Evolutionary conservation across 345 rosid genomes (phyloP).

Genomic region (Trapa incisa): DNA sequence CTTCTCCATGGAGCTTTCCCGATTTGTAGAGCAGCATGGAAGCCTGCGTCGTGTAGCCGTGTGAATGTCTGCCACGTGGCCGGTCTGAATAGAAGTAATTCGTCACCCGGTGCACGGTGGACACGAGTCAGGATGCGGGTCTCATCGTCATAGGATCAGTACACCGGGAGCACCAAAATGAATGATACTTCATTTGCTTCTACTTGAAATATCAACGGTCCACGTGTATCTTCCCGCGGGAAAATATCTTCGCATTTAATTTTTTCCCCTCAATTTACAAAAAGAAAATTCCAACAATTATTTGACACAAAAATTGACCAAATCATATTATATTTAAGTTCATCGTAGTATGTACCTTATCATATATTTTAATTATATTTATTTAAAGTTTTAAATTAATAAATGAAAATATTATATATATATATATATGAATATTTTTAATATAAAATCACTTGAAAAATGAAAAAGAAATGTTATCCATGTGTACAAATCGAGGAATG

Average conservation of each 20-base stretch:
- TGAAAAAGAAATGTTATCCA: too few relatives aligned
- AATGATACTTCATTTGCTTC: not conserved
- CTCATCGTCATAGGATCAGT: not conserved
- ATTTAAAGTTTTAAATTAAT: too few relatives aligned
- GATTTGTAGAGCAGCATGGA: conserved; percentile 7
- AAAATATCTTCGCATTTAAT: not conserved
- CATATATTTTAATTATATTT: too few relatives aligned
- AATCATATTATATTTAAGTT: too few relatives aligned
- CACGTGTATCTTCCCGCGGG: not conserved
- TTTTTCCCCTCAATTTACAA: too few relatives aligned
- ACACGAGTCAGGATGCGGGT: too few relatives aligned
- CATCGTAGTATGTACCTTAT: too few relatives aligned
- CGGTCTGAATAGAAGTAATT: conserved; percentile 6
- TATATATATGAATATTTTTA: too few relatives aligned
- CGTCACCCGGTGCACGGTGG: not conserved
- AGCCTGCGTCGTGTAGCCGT: not conserved
- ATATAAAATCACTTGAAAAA: too few relatives aligned
- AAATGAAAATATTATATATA: too few relatives aligned
- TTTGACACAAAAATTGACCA: not conserved
- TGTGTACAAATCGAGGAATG: too few relatives aligned
- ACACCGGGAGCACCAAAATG: not conserved
- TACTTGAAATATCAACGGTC: not conserved
- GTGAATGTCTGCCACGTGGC: conserved; percentile 48
- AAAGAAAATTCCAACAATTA: not conserved
- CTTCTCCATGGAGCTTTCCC: not conserved